phyloP scores from a whole-genome alignment of 148 eudicot species.

The Tetragonia tetragonoides region DNA sequence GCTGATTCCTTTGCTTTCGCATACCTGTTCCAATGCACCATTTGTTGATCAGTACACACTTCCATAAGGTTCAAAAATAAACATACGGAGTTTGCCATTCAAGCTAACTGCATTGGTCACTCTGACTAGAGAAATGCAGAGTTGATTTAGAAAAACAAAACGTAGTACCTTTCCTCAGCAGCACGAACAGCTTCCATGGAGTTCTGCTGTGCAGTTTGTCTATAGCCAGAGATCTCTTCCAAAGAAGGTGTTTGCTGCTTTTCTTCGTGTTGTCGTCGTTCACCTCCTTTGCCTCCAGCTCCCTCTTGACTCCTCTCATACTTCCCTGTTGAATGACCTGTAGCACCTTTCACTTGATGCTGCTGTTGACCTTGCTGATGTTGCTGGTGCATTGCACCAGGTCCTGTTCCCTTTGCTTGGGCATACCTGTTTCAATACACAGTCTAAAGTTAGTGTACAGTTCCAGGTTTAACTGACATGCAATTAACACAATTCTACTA shows the following conservation, averaged over 20 bases:
- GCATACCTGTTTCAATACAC: too few species aligned
- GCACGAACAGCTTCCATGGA: conserved; percentile 58
- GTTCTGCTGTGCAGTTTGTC: conserved; percentile 71
- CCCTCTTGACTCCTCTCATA: conserved; percentile 11
- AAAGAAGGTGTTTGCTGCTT: conserved; percentile 26
- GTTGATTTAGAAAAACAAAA: too few species aligned
- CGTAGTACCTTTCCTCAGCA: conserved; percentile 49
- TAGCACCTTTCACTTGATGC: neutral
- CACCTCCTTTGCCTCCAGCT: neutral
- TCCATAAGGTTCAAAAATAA: too few species aligned
- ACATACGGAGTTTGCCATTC: too few species aligned
- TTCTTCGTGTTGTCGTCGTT: neutral
- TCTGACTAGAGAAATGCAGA: too few species aligned
- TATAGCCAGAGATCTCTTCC: conserved; percentile 47
- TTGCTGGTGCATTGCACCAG: neutral
- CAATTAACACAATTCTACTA: too few species aligned
- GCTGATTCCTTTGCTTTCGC: conserved; percentile 31
- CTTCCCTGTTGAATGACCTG: conserved; percentile 8
- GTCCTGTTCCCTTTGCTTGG: too few species aligned
- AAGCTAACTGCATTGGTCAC: too few species aligned
- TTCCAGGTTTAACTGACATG: too few species aligned
- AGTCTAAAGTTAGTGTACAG: too few species aligned
- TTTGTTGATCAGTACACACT: neutral
- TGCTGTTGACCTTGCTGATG: neutral
- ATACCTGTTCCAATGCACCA: conserved; percentile 9